Percentiles rank a stretch among this genome's conserved stretches.
Evolutionary conservation across 139 green algal species (phyloP).

Genomic region (Raphidocelis subcapitata): DNA sequence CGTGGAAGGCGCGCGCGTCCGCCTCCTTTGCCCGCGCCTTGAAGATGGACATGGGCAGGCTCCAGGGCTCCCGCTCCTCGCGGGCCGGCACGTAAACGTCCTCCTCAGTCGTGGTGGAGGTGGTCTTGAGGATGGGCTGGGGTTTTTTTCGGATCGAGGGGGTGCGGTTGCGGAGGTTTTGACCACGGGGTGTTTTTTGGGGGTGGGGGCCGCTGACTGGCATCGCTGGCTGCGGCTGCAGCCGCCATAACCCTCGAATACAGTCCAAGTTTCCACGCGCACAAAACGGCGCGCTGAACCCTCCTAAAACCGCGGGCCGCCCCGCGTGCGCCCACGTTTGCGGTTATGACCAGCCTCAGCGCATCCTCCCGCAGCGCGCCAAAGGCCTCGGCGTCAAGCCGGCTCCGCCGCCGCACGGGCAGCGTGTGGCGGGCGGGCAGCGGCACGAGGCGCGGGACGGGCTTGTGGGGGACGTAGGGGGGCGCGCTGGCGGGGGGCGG

Average conservation of each 20-base stretch:
- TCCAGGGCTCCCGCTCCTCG: slow-evolving; percentile 63
- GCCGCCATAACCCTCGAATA: no score
- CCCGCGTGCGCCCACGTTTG: slow-evolving; percentile 25
- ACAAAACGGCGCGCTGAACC: no score
- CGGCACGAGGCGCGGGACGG: slow-evolving; percentile 68
- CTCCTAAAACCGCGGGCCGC: no score
- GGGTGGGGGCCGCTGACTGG: no score
- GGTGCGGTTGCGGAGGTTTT: no score
- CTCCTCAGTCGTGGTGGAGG: slow-evolving; percentile 53
- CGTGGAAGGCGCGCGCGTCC: slow-evolving; percentile 54
- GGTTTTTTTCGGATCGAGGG: no score
- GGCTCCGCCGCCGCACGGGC: slow-evolving; percentile 51
- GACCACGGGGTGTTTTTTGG: no score
- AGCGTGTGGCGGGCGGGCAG: slow-evolving; percentile 65
- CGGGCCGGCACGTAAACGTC: slow-evolving; percentile 36
- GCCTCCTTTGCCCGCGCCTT: slow-evolving; percentile 64
- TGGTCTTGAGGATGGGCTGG: slow-evolving; percentile 58
- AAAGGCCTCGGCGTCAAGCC: slow-evolving; percentile 44
- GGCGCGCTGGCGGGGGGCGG: slow-evolving; percentile 33
- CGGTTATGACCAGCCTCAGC: slow-evolving; percentile 59
- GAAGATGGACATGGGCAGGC: slow-evolving; percentile 68
- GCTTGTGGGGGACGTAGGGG: slow-evolving; percentile 69
- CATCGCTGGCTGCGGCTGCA: no score
- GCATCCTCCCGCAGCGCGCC: slow-evolving; percentile 70
- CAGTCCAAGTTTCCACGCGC: no score